Evolutionary conservation across 805 yeast genomes (phyloP).

Genomic region (Candida fluviatilis): DNA sequence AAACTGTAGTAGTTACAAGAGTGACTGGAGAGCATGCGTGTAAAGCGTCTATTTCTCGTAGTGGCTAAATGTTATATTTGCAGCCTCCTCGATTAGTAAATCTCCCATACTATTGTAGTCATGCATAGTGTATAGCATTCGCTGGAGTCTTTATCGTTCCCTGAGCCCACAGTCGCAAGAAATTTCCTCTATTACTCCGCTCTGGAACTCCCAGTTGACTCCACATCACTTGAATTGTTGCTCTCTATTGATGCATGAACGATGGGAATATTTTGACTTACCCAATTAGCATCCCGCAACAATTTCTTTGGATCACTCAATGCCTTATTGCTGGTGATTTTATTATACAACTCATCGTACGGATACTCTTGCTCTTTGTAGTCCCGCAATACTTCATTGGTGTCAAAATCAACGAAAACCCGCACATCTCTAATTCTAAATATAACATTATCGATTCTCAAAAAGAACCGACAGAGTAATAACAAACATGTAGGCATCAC

Average conservation of each 20-base stretch:
- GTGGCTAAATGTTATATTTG: too few relatives aligned
- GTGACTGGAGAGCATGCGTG: too few relatives aligned
- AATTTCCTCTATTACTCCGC: too few relatives aligned
- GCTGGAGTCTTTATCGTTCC: too few relatives aligned
- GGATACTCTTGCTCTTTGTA: slow-evolving; percentile 55
- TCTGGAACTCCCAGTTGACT: too few relatives aligned
- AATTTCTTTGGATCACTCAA: slow-evolving; percentile 37
- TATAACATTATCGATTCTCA: slow-evolving; percentile 87
- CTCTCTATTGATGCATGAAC: slow-evolving; percentile 13
- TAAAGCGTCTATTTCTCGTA: too few relatives aligned
- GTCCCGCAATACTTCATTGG: slow-evolving; percentile 66
- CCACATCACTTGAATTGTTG: slow-evolving; percentile 25
- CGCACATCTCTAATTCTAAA: slow-evolving; percentile 84
- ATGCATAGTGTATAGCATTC: too few relatives aligned
- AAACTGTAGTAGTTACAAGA: too few relatives aligned
- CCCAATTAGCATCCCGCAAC: slow-evolving; percentile 67
- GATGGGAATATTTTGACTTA: slow-evolving; percentile 63
- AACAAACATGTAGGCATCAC: slow-evolving; percentile 84
- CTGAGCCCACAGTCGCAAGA: too few relatives aligned
- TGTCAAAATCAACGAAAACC: slow-evolving; percentile 70
- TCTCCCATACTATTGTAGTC: too few relatives aligned
- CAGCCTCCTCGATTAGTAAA: too few relatives aligned
- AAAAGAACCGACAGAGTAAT: slow-evolving; percentile 69
- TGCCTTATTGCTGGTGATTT: slow-evolving; percentile 19
- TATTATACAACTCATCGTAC: slow-evolving; percentile 27